Conservation (phyloP, 1,284 basidiomycete species). For the Retiboletus flavoniger region DNA sequence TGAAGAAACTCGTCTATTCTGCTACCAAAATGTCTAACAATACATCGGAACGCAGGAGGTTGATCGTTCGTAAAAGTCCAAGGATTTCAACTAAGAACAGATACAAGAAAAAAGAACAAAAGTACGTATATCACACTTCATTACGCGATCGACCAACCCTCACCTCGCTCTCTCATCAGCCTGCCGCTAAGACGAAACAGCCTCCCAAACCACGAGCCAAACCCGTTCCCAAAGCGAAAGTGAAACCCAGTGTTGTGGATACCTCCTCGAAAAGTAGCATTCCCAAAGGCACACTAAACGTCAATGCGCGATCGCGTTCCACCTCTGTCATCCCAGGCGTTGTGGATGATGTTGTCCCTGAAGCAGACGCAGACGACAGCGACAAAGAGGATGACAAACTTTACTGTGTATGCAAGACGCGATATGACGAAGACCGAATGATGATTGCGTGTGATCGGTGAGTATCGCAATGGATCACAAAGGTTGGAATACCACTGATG, state of each 20-base stretch:
- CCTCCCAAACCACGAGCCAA: constrained; percentile 35
- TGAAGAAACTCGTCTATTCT: too few species aligned
- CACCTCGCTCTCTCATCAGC: constrained; percentile 9
- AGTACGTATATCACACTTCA: constrained; percentile 10
- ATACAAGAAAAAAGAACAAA: constrained; percentile 35
- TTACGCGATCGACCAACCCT: not conserved
- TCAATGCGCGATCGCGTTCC: constrained; percentile 61
- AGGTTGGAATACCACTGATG: not conserved
- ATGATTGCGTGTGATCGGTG: constrained; percentile 92
- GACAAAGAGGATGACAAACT: constrained; percentile 70
- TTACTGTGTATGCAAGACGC: constrained; percentile 81
- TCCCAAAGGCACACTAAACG: constrained; percentile 32
- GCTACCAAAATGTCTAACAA: too few species aligned
- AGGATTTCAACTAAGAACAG: too few species aligned
- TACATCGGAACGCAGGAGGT: too few species aligned
- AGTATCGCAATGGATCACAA: constrained; percentile 17
- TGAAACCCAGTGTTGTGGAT: constrained; percentile 20
- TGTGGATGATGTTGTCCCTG: constrained; percentile 38
- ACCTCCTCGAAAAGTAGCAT: constrained; percentile 25
- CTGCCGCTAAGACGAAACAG: constrained; percentile 29
- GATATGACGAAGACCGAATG: constrained; percentile 75
- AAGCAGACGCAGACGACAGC: constrained; percentile 55
- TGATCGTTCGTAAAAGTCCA: too few species aligned
- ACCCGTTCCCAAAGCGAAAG: constrained; percentile 29
- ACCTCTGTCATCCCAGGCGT: constrained; percentile 58